Evolutionary conservation across 1,284 basidiomycete genomes (phyloP).

Genomic region (Thelephora terrestris): DNA sequence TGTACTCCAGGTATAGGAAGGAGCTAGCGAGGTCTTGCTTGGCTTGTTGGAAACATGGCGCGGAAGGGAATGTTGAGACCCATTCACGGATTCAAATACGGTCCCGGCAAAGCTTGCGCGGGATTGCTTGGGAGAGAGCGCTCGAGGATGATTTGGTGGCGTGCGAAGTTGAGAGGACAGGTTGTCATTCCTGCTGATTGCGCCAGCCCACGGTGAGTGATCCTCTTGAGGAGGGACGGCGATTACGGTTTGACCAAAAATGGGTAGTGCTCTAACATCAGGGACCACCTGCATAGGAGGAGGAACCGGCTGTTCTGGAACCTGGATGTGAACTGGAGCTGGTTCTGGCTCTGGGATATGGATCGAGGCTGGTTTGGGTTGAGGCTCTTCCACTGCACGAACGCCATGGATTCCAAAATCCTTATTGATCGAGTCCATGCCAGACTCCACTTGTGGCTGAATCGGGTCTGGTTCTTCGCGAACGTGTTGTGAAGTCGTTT

Average conservation of each 20-base stretch:
- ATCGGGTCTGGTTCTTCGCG: background rate
- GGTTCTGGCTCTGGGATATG: background rate
- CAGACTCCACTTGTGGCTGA: background rate
- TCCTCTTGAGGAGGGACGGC: background rate
- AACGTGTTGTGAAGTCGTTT: background rate
- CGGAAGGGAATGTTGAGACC: slow-evolving; percentile 4
- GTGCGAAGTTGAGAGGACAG: slow-evolving; percentile 6
- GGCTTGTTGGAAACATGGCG: slow-evolving; percentile 15
- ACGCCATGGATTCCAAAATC: background rate
- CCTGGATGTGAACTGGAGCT: background rate
- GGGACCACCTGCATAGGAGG: background rate
- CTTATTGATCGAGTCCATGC: background rate
- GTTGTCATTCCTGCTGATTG: background rate
- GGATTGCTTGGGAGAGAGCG: slow-evolving; percentile 10
- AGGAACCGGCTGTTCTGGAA: slow-evolving; percentile 1
- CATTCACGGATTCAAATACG: slow-evolving; percentile 2
- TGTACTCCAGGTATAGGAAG: slow-evolving; percentile 21
- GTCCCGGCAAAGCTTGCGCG: slow-evolving; percentile 7
- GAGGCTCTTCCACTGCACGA: background rate
- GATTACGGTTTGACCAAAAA: background rate
- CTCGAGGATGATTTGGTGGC: slow-evolving; percentile 14
- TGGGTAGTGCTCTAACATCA: background rate
- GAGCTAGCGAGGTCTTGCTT: slow-evolving; percentile 21
- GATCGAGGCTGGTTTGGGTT: background rate
- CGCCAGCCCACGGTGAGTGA: background rate